These are phyloP conservation scores for Chrysanthemum lavandulifolium DNA, from an alignment of 129 eudicot species.

Conservation along the genomic window DNA sequence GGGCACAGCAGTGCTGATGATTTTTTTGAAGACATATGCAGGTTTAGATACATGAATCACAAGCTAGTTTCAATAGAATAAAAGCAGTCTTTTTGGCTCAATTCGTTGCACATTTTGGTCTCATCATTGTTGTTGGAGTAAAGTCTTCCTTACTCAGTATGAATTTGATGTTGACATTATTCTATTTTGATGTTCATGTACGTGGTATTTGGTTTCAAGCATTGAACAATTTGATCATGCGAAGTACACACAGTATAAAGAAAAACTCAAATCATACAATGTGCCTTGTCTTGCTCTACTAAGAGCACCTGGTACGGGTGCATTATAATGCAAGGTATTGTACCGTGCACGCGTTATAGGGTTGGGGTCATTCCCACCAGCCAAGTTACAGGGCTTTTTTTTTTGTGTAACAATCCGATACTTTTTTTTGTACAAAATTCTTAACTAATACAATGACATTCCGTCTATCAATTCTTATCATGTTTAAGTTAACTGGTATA, in stretches of 20 bases:
- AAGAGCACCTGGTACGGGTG: neutral
- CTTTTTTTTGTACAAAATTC: no score
- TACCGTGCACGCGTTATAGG: no score
- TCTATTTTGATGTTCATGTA: neutral
- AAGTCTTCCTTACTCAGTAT: slow-evolving; percentile 9
- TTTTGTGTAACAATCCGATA: no score
- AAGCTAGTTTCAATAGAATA: slow-evolving; percentile 66
- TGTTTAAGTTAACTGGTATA: no score
- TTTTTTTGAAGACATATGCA: slow-evolving; percentile 88
- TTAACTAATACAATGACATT: no score
- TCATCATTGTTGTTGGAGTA: slow-evolving; percentile 14
- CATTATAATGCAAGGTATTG: no score
- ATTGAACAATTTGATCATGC: slow-evolving; percentile 1
- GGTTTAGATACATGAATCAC: slow-evolving; percentile 58
- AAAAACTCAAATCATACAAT: neutral
- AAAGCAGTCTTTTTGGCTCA: slow-evolving; percentile 7
- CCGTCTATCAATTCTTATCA: no score
- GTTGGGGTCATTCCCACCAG: no score
- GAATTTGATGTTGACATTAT: slow-evolving; percentile 22
- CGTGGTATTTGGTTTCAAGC: neutral
- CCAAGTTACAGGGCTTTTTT: no score
- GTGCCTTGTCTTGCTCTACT: neutral
- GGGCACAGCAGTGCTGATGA: slow-evolving; percentile 91
- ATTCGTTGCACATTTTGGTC: slow-evolving; percentile 12
- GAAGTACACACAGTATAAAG: neutral